Evolutionary conservation across 768 basidiomycete species (phyloP), one percentile per base, ranked within the genome.

Genomic region (Hortiboletus flavorubellus): DNA sequence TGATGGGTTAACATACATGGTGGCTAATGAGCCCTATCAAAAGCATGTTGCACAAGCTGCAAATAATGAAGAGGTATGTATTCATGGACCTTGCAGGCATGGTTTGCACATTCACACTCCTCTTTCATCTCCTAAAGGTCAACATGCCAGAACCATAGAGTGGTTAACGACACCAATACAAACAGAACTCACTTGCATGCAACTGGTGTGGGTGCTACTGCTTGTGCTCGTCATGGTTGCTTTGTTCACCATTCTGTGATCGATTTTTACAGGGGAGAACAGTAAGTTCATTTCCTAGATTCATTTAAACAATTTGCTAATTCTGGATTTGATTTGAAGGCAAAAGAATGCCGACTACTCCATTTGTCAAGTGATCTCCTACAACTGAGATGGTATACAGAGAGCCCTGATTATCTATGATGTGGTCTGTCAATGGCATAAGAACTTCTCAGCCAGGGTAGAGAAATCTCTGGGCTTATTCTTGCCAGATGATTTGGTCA

Each of bases 191-290:
- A 50, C 18, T 11, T 58, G 10, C 1, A 2, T 0, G 49, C 35
- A 0, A 56, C 57, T 8, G 45, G 54, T 2, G 38, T 58, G 2
- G 49, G 41, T 3, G 45, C 47, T 0, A 50, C 29, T 8, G 54
- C 49, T 0, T 58, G 49, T 46, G 49, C 44, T 2, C 15, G 1
- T 14, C 49, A 58, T 29, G 34, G 57, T 0, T 55, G 49, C 39
- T 51, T 74, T 66, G 39, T 61, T 33, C 70, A 66, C 1, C 64
- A 70, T 45, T 56, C 61, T 1, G 48, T 70, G 4, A 71, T 73
- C 0, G 68, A 73, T 42, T 68, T 74, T 44, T 66, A 67, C 39
- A 64, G 64, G 31, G 71, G 69, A 0, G 68, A 74, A 9, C 26
- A 51, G 26, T 54, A 37, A 33, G 52, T 46, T 12, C 3, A 34